Conservation (phyloP, 2,329 filamentous ascomycete species). For the Aspergillus sergii region DNA sequence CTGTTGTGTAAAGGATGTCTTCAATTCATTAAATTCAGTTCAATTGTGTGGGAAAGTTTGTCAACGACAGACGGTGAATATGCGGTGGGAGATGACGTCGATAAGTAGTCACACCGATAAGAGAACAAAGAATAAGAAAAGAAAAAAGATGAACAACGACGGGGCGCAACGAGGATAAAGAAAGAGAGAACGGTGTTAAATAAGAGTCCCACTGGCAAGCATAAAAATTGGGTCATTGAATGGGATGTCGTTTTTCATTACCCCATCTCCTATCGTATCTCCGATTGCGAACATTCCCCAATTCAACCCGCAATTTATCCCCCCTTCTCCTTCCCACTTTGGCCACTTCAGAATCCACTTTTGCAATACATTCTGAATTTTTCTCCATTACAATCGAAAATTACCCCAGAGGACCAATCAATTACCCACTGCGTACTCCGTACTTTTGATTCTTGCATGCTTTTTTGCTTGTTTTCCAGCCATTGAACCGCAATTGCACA, state of each 20-base stretch:
- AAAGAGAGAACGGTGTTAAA: neutral
- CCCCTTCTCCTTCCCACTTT: neutral
- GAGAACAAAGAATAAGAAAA: neutral
- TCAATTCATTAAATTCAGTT: neutral
- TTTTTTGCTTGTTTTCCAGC: neutral
- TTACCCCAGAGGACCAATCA: neutral
- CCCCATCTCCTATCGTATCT: neutral
- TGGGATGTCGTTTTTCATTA: neutral
- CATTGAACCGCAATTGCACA: neutral
- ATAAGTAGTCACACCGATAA: conserved; percentile 11
- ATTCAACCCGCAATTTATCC: neutral
- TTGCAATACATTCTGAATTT: neutral
- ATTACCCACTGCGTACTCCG: neutral
- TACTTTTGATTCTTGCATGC: neutral
- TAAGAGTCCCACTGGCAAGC: neutral
- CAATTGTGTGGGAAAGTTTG: conserved; percentile 2
- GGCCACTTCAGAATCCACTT: neutral
- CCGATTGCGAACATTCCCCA: neutral
- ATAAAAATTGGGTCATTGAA: neutral
- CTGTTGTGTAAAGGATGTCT: neutral
- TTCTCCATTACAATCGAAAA: neutral
- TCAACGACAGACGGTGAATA: neutral
- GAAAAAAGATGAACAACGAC: neutral
- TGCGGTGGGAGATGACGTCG: conserved; percentile 5
- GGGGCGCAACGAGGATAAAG: neutral